Base-by-base conservation (phyloP, 129 eudicot species). In the Calendula officinalis region DNA sequence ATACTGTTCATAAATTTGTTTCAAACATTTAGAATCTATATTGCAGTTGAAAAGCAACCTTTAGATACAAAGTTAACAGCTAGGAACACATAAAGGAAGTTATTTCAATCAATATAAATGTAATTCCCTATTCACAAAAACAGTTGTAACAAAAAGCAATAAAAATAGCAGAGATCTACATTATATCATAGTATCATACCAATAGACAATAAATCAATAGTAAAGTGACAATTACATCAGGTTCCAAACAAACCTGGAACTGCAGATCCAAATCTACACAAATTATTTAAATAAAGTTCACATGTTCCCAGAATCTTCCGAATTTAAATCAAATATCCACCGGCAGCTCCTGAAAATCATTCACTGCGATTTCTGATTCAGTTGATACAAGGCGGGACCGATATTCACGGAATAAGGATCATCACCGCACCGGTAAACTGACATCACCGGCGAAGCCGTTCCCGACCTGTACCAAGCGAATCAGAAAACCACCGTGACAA, bases 391-490 rank as follows among this genome's bases (percentile, higher is more conserved):
- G 87, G 84, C 91, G 87, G 91, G 91, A 78, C 65, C 62, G 51
- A 39, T 44, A 66, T 60, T 56, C 75, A 61, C 78, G 1, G 30
- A 65, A 2, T 22, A 22, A 22, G 30, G 30, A 12, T 51, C 17
- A 43, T 49, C 63, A 32, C 56, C 56, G 3, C 43, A 36, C 42
- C 41, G 14, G 32, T 57, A 58, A 47, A 72, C 42, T 53, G 66
- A 36, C 76, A 33, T 64, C 76, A 70, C 62, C 76, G 77, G 74
- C 45, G 75, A 77, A 56, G 5, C 81, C 74, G 83, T 87, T 90
- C 97, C 97, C 97, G 97, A 90, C 91, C 97, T 90, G 97, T 91
- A 90, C 97, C 97, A 90, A 90, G 97, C 97, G 95, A 90, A 79
- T 80, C 68, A 75, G 97, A 86, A 74, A 80, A 64, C 87, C 75